Evolutionary conservation across 345 rosid genomes (phyloP).

Genomic region (Balakata baccata): DNA sequence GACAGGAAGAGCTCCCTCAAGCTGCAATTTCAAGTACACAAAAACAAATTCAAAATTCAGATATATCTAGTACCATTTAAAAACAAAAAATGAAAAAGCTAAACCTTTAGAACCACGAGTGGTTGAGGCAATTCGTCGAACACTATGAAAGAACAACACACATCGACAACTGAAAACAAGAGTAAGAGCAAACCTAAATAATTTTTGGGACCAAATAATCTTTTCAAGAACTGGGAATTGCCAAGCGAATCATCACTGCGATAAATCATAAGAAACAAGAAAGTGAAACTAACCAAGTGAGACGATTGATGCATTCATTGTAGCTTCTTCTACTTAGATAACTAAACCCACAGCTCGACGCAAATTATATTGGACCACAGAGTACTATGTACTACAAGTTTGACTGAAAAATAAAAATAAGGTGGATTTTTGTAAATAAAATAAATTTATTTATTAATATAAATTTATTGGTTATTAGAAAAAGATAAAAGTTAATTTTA

Average conservation of each 20-base stretch:
- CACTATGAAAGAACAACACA: background rate
- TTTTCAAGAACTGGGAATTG: background rate
- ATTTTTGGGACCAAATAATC: background rate
- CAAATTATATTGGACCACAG: too few species aligned
- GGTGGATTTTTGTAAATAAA: too few species aligned
- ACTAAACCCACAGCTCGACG: background rate
- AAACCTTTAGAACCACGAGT: background rate
- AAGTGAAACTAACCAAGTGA: background rate
- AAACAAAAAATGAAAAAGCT: background rate
- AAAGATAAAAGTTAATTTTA: too few species aligned
- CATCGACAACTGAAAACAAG: background rate
- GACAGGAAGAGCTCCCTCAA: background rate
- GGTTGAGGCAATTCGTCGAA: constrained; percentile 17
- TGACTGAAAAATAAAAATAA: too few species aligned
- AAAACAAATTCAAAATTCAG: constrained; percentile 7
- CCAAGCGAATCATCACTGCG: background rate
- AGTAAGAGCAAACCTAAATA: background rate
- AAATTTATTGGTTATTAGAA: too few species aligned
- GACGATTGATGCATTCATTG: background rate
- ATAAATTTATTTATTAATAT: too few species aligned
- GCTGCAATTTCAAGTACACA: constrained; percentile 3
- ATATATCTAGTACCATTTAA: background rate
- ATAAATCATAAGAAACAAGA: background rate
- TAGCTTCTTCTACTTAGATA: background rate
- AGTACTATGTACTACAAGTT: too few species aligned